Base-by-base conservation (phyloP, 2,329 filamentous ascomycete species). In the Claviceps digitariae region DNA sequence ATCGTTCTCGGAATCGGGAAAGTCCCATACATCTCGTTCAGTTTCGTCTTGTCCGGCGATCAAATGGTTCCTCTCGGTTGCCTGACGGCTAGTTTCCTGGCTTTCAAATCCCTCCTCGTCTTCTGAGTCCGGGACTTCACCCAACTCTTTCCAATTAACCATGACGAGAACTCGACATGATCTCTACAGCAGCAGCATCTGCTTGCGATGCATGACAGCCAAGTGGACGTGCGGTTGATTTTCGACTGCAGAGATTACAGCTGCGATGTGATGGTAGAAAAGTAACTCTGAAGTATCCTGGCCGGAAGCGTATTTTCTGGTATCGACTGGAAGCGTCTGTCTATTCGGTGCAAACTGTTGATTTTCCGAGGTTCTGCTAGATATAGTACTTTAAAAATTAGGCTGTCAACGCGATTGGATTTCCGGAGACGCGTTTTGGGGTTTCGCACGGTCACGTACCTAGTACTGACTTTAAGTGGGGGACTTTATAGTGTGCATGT, bases 81-180 rank as follows among this genome's bases (percentile, higher is more conserved):
- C 15, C 6, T 48, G 52, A 17, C 40, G 7, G 10, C 15, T 34
- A 31, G 13, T n/a, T 50, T 64, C 59, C 54, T 70, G 63, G 55
- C 63, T 69, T 54, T 74, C 72, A 56, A 70, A 71, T 52, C 61
- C 69, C 57, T 65, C 67, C 48, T 75, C 73, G 54, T 75, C 74
- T 60, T 76, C 74, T 56, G 74, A 76, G 63, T 76, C 74, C 54
- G 74, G 74, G 58, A 76, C 68, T 61, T 74, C 72, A 60, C 74
- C 74, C 63, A 72, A 62, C 59, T 73, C 71, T 68, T 70, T 75
- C 74, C 74, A 76, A 58, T 69, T 70, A 54, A 63, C 65, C 74
- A 76, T 76, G 58, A 49, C 65, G 52, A 52, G 52, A 52, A 41
- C 51, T 53, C 56, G 50, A 61, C 63, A 67, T 68, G 57, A 57